Percentiles rank a stretch among this genome's conserved stretches.
Evolutionary conservation across 2,329 filamentous ascomycete species (phyloP).

Genomic region (Cladorrhinum sp.): DNA sequence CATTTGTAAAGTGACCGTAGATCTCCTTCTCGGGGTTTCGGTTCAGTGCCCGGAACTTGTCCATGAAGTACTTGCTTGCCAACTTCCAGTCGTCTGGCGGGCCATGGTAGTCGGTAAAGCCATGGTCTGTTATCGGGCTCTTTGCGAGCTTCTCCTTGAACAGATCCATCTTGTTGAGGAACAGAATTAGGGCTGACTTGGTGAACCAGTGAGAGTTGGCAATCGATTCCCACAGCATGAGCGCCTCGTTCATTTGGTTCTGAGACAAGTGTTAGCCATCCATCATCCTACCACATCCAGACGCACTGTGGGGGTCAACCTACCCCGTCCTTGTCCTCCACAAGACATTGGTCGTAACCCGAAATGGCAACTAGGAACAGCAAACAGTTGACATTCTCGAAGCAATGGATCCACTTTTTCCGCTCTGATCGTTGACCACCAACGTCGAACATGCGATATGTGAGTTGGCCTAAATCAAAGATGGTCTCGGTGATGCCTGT

Average conservation of each 20-base stretch:
- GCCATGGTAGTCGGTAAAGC: slow-evolving; percentile 76
- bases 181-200: slow-evolving; percentile 76
- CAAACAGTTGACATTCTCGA: slow-evolving; percentile 88
- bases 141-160: slow-evolving; percentile 73
- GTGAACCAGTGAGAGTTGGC: slow-evolving; percentile 85
- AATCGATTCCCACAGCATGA: slow-evolving; percentile 84
- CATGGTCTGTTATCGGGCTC: slow-evolving; percentile 69
- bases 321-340: slow-evolving; percentile 95
- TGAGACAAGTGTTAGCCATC: slow-evolving; percentile 36
- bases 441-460: slow-evolving; percentile 96
- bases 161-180: slow-evolving; percentile 84
- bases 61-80: slow-evolving; percentile 76
- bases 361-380: slow-evolving; percentile 94
- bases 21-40: slow-evolving; percentile 63
- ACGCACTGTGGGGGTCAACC: slow-evolving; percentile 34
- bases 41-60: slow-evolving; percentile 76
- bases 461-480: slow-evolving; percentile 87
- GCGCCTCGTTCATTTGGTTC: slow-evolving; percentile 89
- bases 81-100: slow-evolving; percentile 68
- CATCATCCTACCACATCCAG: background rate
- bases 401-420: slow-evolving; percentile 97
- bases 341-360: slow-evolving; percentile 92
- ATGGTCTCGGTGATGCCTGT: slow-evolving; percentile 95
- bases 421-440: slow-evolving; percentile 88
- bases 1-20: slow-evolving; percentile 61